These are phyloP conservation scores for Candida piceae DNA, from an alignment of 805 yeast genomes.

Conservation along the genomic window DNA sequence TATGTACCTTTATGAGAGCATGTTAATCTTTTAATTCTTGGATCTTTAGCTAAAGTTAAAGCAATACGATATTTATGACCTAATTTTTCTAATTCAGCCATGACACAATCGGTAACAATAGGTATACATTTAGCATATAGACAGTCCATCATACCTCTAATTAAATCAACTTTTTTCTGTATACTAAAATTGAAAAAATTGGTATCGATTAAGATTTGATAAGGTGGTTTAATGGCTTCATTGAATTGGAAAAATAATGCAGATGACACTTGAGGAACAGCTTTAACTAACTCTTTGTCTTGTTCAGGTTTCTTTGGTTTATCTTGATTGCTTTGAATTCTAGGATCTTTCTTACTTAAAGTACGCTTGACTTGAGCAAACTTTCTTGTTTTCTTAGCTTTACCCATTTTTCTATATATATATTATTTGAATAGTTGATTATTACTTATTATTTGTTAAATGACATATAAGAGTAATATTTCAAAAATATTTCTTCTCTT, in stretches of 20 bases:
- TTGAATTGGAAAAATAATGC: slow-evolving; percentile 94
- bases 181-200: slow-evolving; percentile 95
- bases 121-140: slow-evolving; percentile 94
- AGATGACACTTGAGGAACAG: slow-evolving; percentile 90
- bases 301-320: slow-evolving; percentile 38
- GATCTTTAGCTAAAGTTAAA: slow-evolving; percentile 85
- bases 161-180: slow-evolving; percentile 90
- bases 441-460: too few relatives aligned
- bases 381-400: slow-evolving; percentile 95
- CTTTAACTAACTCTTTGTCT: slow-evolving; percentile 73
- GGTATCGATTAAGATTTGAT: slow-evolving; percentile 92
- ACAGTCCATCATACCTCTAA: slow-evolving; percentile 96
- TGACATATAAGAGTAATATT: too few relatives aligned
- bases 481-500: too few relatives aligned
- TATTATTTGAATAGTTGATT: background rate
- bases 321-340: slow-evolving; percentile 44
- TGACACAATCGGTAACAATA: slow-evolving; percentile 91
- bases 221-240: slow-evolving; percentile 95
- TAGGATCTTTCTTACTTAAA: slow-evolving; percentile 65
- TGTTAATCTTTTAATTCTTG: slow-evolving; percentile 78
- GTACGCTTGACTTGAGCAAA: slow-evolving; percentile 89
- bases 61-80: slow-evolving; percentile 96
- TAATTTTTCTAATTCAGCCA: slow-evolving; percentile 94
- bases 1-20: slow-evolving; percentile 95
- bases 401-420: slow-evolving; percentile 60